Conservation (phyloP, 2,329 filamentous ascomycete species). For the Rosellinia necatrix region DNA sequence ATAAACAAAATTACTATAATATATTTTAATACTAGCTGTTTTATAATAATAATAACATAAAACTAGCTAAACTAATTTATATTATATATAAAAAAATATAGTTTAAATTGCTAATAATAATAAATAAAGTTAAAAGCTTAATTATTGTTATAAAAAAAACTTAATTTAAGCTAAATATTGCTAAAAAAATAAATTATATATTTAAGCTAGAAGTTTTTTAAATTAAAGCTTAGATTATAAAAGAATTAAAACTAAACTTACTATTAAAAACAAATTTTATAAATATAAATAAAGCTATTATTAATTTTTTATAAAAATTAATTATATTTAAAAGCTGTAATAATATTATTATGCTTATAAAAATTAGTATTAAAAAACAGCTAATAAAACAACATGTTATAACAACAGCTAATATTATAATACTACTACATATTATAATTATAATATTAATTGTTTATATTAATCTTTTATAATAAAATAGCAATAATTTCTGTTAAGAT, state of each 20-base stretch:
- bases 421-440: background rate
- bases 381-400: background rate
- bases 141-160: background rate
- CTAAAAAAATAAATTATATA: background rate
- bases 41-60: background rate
- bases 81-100: background rate
- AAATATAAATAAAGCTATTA: background rate
- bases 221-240: background rate
- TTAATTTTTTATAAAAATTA: background rate
- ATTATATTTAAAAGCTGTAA: background rate
- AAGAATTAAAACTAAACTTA: background rate
- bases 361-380: background rate
- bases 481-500: background rate
- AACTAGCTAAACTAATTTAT: background rate
- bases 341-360: background rate
- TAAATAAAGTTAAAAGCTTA: background rate
- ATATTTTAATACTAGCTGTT: background rate
- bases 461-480: background rate
- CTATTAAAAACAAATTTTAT: background rate
- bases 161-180: background rate
- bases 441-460: background rate
- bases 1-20: background rate
- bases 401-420: background rate
- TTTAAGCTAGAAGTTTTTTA: background rate
- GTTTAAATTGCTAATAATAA: background rate